These are phyloP conservation scores for Aleurites moluccanus DNA, from an alignment of 441 rosid species.

Conservation along the genomic window DNA sequence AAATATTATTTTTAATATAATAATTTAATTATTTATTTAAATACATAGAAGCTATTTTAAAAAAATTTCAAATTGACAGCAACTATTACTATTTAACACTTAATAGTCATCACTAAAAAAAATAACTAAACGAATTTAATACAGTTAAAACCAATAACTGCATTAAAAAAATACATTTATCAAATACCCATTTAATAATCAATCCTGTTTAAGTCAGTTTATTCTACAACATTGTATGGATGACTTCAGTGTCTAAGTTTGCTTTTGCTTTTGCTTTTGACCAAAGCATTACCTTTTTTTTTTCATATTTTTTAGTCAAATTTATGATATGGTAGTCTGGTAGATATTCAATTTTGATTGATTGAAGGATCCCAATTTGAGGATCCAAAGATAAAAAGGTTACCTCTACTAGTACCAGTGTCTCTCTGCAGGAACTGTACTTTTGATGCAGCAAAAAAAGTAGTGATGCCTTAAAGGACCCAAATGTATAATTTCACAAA, in stretches of 20 bases:
- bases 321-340: conserved; percentile 11
- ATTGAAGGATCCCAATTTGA: conserved; percentile 2
- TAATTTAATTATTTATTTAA: no score
- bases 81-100: no score
- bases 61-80: no score
- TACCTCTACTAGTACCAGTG: neutral
- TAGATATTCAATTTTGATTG: neutral
- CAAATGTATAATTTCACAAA: neutral
- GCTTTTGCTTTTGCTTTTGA: conserved; percentile 14
- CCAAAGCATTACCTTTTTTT: conserved; percentile 10
- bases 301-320: neutral
- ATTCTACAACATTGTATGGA: neutral
- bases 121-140: no score
- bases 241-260: neutral
- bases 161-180: no score
- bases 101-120: no score
- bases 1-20: no score
- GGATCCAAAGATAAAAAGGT: neutral
- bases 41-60: no score
- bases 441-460: neutral
- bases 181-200: no score
- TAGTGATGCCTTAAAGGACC: conserved; percentile 8
- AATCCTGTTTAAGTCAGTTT: neutral
- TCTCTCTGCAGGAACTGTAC: neutral
- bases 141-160: no score